phyloP scores from a whole-genome alignment of 2,329 filamentous ascomycete species.

The Diaporthe amygdali region DNA sequence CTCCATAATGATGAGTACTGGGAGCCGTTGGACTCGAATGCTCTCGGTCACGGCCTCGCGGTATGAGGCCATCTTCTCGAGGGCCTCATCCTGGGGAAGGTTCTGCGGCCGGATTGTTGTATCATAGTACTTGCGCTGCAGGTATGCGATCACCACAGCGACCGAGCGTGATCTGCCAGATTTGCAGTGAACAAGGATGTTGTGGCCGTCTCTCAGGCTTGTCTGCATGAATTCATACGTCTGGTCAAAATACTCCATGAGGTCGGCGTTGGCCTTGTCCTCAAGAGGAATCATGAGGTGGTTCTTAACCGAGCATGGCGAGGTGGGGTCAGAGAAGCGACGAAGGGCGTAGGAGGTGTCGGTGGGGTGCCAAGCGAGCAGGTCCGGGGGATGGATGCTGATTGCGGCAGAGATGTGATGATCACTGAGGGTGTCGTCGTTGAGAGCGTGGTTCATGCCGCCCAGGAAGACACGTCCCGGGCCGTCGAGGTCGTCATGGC shows the following conservation, averaged over 20 bases:
- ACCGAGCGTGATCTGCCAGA: conserved; percentile 13
- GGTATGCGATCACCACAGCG: conserved; percentile 12
- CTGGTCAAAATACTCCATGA: neutral
- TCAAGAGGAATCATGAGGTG: conserved; percentile 6
- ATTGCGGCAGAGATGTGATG: conserved; percentile 13
- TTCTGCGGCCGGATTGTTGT: neutral
- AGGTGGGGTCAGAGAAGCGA: neutral
- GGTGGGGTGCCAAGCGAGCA: conserved; percentile 16
- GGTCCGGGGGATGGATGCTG: conserved; percentile 12
- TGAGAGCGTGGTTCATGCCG: conserved; percentile 18
- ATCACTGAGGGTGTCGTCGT: conserved; percentile 2
- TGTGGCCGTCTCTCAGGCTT: neutral
- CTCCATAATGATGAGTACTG: conserved; percentile 14
- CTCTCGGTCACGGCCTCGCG: conserved; percentile 13
- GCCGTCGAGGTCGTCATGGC: neutral
- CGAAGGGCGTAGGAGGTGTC: conserved; percentile 12
- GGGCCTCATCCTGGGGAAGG: neutral
- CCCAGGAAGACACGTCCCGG: conserved; percentile 13
- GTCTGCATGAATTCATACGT: neutral
- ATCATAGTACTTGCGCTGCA: conserved; percentile 15
- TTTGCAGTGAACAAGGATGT: conserved; percentile 17
- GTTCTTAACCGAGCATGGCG: neutral
- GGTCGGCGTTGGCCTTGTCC: conserved; percentile 8
- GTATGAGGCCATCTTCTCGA: neutral
- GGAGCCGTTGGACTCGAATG: neutral